Evolutionary conservation across 2,329 filamentous ascomycete species (phyloP).

Genomic region (Chrysosphaeria jannelii): DNA sequence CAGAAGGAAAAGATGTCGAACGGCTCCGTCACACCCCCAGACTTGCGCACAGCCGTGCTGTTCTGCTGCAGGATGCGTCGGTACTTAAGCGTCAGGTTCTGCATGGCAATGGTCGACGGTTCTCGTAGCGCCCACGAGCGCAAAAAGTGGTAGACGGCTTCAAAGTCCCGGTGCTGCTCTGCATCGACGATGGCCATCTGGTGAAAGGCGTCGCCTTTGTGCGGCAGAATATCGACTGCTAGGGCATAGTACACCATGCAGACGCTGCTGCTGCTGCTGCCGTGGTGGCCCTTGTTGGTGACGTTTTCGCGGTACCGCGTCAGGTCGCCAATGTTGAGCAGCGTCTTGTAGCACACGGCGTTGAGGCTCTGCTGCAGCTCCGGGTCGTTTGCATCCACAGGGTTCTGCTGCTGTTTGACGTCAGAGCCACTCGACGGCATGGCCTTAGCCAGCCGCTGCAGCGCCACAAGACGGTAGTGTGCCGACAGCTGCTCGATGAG

Average conservation of each 20-base stretch:
- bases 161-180: conserved; percentile 41
- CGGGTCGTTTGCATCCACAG: conserved; percentile 14
- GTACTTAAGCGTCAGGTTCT: conserved; percentile 59
- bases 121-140: conserved; percentile 45
- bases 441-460: conserved; percentile 14
- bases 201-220: conserved; percentile 59
- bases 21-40: conserved; percentile 13
- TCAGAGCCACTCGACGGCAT: conserved; percentile 13
- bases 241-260: conserved; percentile 65
- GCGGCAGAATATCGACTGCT: conserved; percentile 48
- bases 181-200: conserved; percentile 69
- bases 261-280: conserved; percentile 48
- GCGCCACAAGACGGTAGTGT: conserved; percentile 15
- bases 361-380: conserved; percentile 29
- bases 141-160: conserved; percentile 72
- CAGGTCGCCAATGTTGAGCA: conserved; percentile 72
- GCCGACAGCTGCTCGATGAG: conserved; percentile 51
- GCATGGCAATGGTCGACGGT: conserved; percentile 42
- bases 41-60: neutral
- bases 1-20: conserved; percentile 40
- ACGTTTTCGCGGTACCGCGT: conserved; percentile 51
- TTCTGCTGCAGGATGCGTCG: conserved; percentile 15
- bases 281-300: conserved; percentile 43
- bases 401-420: too few species aligned
- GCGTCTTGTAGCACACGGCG: conserved; percentile 47